A percentile compares a stretch with the other conserved stretches of the same genome.
Evolutionary conservation across 1,284 basidiomycete genomes (phyloP).

Genomic region (Fomitopsis schrenkii): DNA sequence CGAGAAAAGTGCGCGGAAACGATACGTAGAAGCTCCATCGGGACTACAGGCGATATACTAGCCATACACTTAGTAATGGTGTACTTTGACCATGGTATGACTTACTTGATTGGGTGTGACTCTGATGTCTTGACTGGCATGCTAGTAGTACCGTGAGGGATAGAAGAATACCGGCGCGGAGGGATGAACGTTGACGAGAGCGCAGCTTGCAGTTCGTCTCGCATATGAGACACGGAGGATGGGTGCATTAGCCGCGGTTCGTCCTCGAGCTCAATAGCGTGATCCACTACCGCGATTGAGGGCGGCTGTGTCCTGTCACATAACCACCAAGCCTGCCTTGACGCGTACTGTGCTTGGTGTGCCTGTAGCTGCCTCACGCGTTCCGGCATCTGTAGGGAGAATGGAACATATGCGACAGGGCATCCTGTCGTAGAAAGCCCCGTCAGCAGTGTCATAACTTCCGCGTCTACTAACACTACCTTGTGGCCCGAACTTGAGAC

Average conservation of each 20-base stretch:
- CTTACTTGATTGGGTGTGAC: conserved; percentile 83
- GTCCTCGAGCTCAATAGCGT: not conserved
- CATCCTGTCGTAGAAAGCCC: conserved; percentile 36
- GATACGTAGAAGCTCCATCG: conserved; percentile 51
- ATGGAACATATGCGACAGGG: conserved; percentile 60
- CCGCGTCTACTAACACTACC: conserved; percentile 36
- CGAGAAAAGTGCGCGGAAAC: conserved; percentile 50
- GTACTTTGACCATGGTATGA: not conserved
- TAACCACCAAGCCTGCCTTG: conserved; percentile 53
- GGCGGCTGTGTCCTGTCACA: conserved; percentile 16
- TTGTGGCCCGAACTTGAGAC: conserved; percentile 67
- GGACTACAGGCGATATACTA: conserved; percentile 62
- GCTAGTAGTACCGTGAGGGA: not conserved
- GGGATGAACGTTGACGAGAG: conserved; percentile 41
- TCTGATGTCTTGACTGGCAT: conserved; percentile 65
- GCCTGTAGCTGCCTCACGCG: conserved; percentile 56
- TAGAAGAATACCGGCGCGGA: conserved; percentile 14
- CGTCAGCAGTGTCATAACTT: not conserved
- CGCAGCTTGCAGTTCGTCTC: conserved; percentile 48
- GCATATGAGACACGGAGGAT: conserved; percentile 29
- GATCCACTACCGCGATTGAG: not conserved
- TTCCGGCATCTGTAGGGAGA: conserved; percentile 67
- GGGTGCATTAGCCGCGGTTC: conserved; percentile 20
- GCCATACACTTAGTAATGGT: not conserved
- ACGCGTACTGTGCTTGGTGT: conserved; percentile 50